Conservation (phyloP, 2,329 filamentous ascomycete genomes). For the Teratosphaeria epicoccoides region DNA sequence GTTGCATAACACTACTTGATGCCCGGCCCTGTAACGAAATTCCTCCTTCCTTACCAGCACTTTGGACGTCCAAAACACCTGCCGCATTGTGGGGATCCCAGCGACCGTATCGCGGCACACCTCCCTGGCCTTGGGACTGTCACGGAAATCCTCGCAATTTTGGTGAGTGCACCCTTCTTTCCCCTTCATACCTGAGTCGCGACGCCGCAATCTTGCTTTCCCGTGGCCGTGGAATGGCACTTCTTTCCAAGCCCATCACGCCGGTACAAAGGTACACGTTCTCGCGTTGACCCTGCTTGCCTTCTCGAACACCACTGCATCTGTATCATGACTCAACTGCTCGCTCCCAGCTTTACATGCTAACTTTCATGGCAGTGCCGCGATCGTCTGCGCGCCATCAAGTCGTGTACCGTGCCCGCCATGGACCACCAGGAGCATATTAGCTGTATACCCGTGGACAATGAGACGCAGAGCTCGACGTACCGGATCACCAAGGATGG, state of each 20-base stretch:
- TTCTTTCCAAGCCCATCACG: neutral
- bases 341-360: neutral
- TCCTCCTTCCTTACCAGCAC: neutral
- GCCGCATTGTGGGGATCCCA: neutral
- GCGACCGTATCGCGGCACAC: neutral
- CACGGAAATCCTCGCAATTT: neutral
- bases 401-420: neutral
- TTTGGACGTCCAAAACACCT: no score
- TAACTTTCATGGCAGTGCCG: neutral
- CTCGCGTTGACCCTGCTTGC: neutral
- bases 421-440: conserved; percentile 17
- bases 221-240: neutral
- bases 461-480: conserved; percentile 45
- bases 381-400: neutral
- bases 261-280: neutral
- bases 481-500: conserved; percentile 60
- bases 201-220: neutral
- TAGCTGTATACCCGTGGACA: conserved; percentile 38
- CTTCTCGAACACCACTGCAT: neutral
- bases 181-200: neutral
- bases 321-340: neutral
- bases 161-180: conserved; percentile 1
- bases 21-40: neutral
- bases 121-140: neutral
- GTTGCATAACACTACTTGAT: neutral